Evolutionary conservation across 148 eudicot genomes (phyloP), one percentile per base, ranked within the genome.

Genomic region (Pouteria glomerata): DNA sequence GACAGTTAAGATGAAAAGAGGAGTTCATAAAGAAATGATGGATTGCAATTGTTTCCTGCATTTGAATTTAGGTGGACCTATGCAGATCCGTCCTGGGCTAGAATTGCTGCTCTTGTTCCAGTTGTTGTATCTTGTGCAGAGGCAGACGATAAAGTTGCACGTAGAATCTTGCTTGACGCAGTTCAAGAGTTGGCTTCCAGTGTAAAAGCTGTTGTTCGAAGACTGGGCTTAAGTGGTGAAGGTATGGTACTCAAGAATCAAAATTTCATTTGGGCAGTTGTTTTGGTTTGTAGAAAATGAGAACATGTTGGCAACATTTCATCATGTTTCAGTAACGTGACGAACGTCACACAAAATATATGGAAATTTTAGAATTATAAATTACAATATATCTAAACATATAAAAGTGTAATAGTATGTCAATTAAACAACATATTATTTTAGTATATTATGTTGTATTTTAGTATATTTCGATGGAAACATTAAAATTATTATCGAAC

Each of bases 61-160:
- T 73, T 78, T 68, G 75, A 63, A 44, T 63, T 63, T 75, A 91
- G 97, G 93, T 91, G 97, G 93, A 91, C 93, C 24, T 91, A 88
- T 82, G 85, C 82, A 71, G 97, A 87, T 84, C 76, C 89, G 63
- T 89, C 94, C 23, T 91, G 97, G 97, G 97, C 97, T 24, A 90
- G 97, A 18, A 91, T 91, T 70, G 97, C 97, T 15, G 88, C 89
- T 37, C 88, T 91, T 66, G 89, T 86, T 45, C 97, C 97, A 41
- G 74, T 74, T 33, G 97, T 91, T 61, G 88, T 89, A 50, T 78
- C 92, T 74, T 89, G 94, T 80, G 97, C 94, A 66, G 97, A 91
- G 76, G 84, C 77, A 68, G 90, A 88, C 23, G 97, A 91, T 87
- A 76, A 83, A 68, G 85, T 79, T 69, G 97, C 97, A 62, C 79